Evolutionary conservation across 2,329 filamentous ascomycete species (phyloP), one percentile per base, ranked within the genome.

Genomic region (Aureobasidium sp.): DNA sequence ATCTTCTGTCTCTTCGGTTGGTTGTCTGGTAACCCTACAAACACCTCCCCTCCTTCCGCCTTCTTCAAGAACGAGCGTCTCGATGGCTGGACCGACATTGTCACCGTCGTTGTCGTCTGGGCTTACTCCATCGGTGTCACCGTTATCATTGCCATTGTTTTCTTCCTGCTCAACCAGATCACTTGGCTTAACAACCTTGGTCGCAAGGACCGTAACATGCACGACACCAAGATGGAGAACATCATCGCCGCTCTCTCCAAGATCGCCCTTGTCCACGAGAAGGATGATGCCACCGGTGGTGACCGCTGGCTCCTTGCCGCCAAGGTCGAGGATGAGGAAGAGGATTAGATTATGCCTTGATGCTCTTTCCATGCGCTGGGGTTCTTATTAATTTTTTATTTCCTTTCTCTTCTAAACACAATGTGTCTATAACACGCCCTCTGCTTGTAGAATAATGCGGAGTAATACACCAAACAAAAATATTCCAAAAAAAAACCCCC

Each of bases 1-100:
- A 78, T 90, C 70, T 91, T 90, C 82, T 84, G 81, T 75, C 74
- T 89, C 70, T 90, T 90, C 77, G 88, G 88, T 63, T 90, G 87
- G 87, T 77, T 91, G 68, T 82, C 81, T 47, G 85, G 84, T 63
- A 74, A 76, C 52, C 75, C 74, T 64, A 61, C 73, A 69, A 71
- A 74, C 67, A 48, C 65, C 42, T 72, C 75, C 68, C 79, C 78
- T 65, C 74, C 75, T 64, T 68, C 69, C 63, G 70, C 70, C 66
- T 74, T 70, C 68, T 66, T 63, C 61, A 67, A 66, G 64, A 66
- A 68, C 64, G 68, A 73, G 67, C 69, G 67, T 60, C 54, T 61
- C 52, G 69, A 72, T 66, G 81, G 82, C 66, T 79, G 81, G 72
- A 79, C 79, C 64, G 82, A 85, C 72, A 81, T 87, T 66, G 82